These are phyloP conservation scores for Ziziphus jujuba DNA, from an alignment of 306 rosid genomes.

Conservation along the genomic window DNA sequence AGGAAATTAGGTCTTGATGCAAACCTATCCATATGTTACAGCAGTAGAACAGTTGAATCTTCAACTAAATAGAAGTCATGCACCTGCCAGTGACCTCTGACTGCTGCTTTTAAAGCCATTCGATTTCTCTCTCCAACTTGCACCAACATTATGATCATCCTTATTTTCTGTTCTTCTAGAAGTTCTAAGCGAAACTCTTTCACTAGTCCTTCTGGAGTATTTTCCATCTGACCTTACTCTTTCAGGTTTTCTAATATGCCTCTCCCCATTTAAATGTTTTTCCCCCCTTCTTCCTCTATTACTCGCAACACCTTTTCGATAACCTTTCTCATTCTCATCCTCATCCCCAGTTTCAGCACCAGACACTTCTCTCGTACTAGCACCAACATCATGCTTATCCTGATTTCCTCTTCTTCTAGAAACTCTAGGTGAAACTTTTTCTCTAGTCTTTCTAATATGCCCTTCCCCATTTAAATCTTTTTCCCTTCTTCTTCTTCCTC, in stretches of 20 bases:
- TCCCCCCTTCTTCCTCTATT: conserved; percentile 12
- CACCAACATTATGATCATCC: not conserved
- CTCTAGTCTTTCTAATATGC: not conserved
- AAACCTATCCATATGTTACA: not conserved
- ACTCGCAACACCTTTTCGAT: conserved; percentile 21
- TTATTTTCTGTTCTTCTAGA: conserved; percentile 7
- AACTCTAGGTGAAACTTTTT: not conserved
- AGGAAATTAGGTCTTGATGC: not conserved
- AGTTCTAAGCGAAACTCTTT: conserved; percentile 11
- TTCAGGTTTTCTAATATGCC: conserved; percentile 28
- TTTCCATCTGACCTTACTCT: conserved; percentile 30
- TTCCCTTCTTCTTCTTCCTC: conserved; percentile 25
- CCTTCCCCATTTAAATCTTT: not conserved
- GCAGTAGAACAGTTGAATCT: not conserved
- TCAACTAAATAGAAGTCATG: not conserved
- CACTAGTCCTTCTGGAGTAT: conserved; percentile 13
- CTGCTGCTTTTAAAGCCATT: not conserved
- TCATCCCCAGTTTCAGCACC: conserved; percentile 44
- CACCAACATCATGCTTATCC: not conserved
- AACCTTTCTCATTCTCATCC: conserved; percentile 6
- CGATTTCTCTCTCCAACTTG: not conserved
- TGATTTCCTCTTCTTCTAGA: not conserved
- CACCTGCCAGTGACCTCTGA: not conserved
- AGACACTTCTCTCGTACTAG: conserved; percentile 29
- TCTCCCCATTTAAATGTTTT: conserved; percentile 11